Evolutionary conservation across 768 basidiomycete species (phyloP).

Genomic region (Sarcodon sp.): DNA sequence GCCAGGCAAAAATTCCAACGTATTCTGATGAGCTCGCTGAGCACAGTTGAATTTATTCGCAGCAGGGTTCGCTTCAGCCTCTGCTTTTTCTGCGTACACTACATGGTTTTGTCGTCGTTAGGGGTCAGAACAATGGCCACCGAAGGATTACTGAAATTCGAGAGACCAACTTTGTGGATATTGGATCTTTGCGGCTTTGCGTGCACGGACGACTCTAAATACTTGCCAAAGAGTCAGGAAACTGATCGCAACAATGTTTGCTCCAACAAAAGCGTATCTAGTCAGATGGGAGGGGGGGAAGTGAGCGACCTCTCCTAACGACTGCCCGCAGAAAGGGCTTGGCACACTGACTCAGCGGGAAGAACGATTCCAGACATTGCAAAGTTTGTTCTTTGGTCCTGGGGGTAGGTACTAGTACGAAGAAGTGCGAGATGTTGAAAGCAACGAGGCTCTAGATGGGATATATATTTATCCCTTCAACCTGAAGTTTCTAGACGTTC

Average conservation of each 20-base stretch:
- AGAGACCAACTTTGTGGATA: constrained; percentile 11
- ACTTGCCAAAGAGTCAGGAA: constrained; percentile 8
- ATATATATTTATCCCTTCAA: no score
- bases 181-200: constrained; percentile 9
- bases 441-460: no score
- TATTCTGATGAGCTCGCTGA: constrained; percentile 62
- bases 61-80: constrained; percentile 33
- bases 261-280: constrained; percentile 6
- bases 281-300: not conserved
- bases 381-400: no score
- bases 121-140: not conserved
- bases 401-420: no score
- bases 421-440: no score
- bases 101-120: not conserved
- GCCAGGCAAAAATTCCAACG: constrained; percentile 22
- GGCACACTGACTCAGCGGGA: constrained; percentile 21
- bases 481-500: no score
- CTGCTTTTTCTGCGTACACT: constrained; percentile 63
- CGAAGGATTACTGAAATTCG: not conserved
- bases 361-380: constrained; percentile 11
- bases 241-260: constrained; percentile 2
- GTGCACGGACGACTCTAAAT: constrained; percentile 4
- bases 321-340: not conserved
- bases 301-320: not conserved
- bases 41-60: constrained; percentile 59